Percentiles rank a stretch among this genome's conserved stretches.
These are phyloP conservation scores for Austroboletus niveus DNA, from an alignment of 1,284 basidiomycete genomes.

Conservation along the genomic window DNA sequence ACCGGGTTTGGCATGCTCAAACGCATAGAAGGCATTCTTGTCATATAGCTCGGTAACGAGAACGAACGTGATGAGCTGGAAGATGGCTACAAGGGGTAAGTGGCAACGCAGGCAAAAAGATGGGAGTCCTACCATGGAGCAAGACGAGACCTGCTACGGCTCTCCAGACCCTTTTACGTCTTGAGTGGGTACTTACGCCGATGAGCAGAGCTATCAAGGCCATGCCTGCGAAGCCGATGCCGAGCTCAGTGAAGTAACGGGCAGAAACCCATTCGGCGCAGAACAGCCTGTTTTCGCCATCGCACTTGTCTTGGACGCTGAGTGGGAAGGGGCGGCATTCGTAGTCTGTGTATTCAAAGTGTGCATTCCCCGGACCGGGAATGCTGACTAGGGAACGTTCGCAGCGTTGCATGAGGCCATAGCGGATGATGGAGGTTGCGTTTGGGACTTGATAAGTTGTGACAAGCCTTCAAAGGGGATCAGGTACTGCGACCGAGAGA, in stretches of 20 bases:
- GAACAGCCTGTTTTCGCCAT: constrained; percentile 56
- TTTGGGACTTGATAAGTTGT: constrained; percentile 46
- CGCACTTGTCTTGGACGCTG: constrained; percentile 58
- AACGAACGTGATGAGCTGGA: constrained; percentile 59
- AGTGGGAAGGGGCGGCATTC: constrained; percentile 65
- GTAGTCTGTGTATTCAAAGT: constrained; percentile 52
- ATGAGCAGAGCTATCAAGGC: constrained; percentile 59
- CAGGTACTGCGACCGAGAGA: constrained; percentile 11
- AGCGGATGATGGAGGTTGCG: constrained; percentile 49
- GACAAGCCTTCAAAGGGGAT: constrained; percentile 52
- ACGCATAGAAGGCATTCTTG: constrained; percentile 45
- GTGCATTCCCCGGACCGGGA: constrained; percentile 44
- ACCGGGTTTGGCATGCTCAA: constrained; percentile 62
- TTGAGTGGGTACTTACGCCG: constrained; percentile 68
- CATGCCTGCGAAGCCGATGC: constrained; percentile 59
- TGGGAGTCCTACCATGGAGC: constrained; percentile 50
- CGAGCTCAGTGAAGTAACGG: constrained; percentile 59
- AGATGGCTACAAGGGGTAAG: constrained; percentile 41
- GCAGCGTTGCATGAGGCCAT: constrained; percentile 60
- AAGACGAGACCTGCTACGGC: constrained; percentile 61
- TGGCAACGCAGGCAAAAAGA: not conserved
- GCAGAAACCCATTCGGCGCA: constrained; percentile 72
- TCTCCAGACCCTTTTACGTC: constrained; percentile 72
- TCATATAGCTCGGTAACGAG: constrained; percentile 64
- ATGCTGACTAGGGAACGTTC: constrained; percentile 49